Evolutionary conservation across 208 protist species (phyloP).

Genomic region (Leishmania major): DNA sequence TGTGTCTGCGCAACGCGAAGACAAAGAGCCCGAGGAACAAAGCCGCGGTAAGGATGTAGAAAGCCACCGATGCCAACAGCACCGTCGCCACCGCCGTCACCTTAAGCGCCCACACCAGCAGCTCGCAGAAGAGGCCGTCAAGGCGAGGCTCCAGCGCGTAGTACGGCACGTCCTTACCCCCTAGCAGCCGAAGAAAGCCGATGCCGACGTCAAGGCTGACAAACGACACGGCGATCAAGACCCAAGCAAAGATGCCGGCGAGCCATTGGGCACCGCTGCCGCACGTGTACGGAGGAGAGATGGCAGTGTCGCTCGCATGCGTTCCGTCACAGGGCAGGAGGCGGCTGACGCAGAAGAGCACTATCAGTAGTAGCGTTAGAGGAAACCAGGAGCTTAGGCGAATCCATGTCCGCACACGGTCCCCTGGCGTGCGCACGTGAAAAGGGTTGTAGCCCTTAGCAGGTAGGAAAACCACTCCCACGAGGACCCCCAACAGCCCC

Average conservation of each 20-base stretch:
- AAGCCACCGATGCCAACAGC: slow-evolving; percentile 7
- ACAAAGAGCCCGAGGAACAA: slow-evolving; percentile 22
- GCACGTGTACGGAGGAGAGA: not conserved
- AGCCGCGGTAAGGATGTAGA: slow-evolving; percentile 1
- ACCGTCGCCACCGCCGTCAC: slow-evolving; percentile 17
- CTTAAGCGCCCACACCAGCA: slow-evolving; percentile 33
- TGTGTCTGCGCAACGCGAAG: slow-evolving; percentile 7
- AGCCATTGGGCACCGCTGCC: slow-evolving; percentile 19
- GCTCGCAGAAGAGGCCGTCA: slow-evolving; percentile 29
- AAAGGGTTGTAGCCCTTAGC: slow-evolving; percentile 21
- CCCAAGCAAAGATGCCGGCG: slow-evolving; percentile 13
- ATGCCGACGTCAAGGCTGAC: slow-evolving; percentile 20
- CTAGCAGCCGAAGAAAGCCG: slow-evolving; percentile 15
- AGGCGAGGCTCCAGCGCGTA: slow-evolving; percentile 33
- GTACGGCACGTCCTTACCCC: slow-evolving; percentile 14
- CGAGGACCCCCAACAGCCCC: slow-evolving; percentile 3
- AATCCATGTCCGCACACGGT: slow-evolving; percentile 23
- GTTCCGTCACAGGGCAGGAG: slow-evolving; percentile 19
- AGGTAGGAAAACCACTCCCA: slow-evolving; percentile 10
- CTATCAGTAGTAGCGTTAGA: slow-evolving; percentile 17
- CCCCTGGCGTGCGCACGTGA: slow-evolving; percentile 3
- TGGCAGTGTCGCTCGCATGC: not conserved
- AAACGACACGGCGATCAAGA: slow-evolving; percentile 11
- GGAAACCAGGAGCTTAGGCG: slow-evolving; percentile 18
- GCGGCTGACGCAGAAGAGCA: slow-evolving; percentile 15